Evolutionary conservation across 306 rosid genomes (phyloP), one percentile per base, ranked within the genome.

Genomic region (Acacia crassicarpa): DNA sequence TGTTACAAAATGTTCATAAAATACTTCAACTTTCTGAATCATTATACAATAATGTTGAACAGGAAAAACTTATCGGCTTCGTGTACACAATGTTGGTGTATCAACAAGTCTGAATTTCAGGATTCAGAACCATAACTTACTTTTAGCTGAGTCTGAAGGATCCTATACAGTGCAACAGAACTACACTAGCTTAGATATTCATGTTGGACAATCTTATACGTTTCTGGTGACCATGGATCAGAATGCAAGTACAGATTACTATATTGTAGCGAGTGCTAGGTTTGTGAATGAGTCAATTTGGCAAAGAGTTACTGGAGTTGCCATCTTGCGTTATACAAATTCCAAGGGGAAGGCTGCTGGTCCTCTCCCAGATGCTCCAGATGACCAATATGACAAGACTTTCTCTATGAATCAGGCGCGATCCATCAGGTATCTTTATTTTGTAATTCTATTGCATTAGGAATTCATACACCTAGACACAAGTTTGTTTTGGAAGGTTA

Each of bases 331-430:
- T 74, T 95, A 95, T 80, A 78, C 97, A 17, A 95, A 95, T 78
- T 93, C 98, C 81, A 95, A 95, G 89, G 99, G 99, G 49, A 91
- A 91, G 89, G 98, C 98, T 25, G 65, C 48, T 1, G 99, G 99
- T 23, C 98, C 98, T 83, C 91, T 95, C 11, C 99, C 99, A 17
- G 85, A 87, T 0, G 75, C 84, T 56, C 99, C 99, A 23, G 89
- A 90, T 45, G 99, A 95, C 69, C 91, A 91, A 77, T 95, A 66
- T 81, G 99, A 95, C 85, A 95, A 93, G 84, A 93, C 98, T n/a
- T 93, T 75, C 90, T 95, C 99, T 32, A 95, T 95, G 99, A 95
- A 95, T 92, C 99, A 95, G 84, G 99, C 99, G 40, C 86, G 99
- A 89, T 91, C 98, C 67, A 91, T 95, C 89, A 93, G 99, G 99